phyloP scores from a whole-genome alignment of 1,284 basidiomycete genomes.

The Neolentinus lepideus region DNA sequence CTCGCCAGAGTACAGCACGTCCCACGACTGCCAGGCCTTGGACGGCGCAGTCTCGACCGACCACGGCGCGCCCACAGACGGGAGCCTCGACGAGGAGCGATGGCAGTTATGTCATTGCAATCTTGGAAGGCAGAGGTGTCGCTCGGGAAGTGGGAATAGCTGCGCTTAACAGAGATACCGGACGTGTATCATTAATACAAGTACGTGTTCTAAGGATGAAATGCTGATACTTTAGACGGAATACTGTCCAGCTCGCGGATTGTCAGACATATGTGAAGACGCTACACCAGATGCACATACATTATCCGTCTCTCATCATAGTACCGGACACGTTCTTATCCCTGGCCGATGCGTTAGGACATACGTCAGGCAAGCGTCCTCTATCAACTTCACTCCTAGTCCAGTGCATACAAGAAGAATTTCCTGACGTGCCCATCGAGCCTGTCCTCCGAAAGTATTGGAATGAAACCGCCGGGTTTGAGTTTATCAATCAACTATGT shows the following conservation, averaged over 20 bases:
- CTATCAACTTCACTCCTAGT: constrained; percentile 55
- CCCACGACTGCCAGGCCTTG: constrained; percentile 32
- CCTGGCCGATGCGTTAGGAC: constrained; percentile 35
- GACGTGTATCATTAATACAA: constrained; percentile 66
- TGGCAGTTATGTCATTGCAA: constrained; percentile 53
- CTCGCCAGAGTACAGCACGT: constrained; percentile 14
- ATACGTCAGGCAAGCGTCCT: constrained; percentile 38
- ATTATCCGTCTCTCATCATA: constrained; percentile 65
- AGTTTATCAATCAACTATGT: constrained; percentile 70
- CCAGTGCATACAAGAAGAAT: constrained; percentile 69
- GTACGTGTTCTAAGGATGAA: constrained; percentile 26
- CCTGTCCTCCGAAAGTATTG: constrained; percentile 72
- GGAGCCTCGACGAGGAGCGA: constrained; percentile 51
- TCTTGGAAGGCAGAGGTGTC: constrained; percentile 69
- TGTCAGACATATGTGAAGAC: constrained; percentile 84
- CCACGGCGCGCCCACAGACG: constrained; percentile 50
- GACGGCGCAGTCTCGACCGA: constrained; percentile 16
- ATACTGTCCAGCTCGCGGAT: constrained; percentile 59
- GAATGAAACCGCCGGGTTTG: constrained; percentile 73
- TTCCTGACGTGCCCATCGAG: constrained; percentile 57
- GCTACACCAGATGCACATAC: constrained; percentile 77
- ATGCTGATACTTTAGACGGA: not conserved
- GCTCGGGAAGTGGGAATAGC: constrained; percentile 83
- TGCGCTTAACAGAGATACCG: constrained; percentile 76
- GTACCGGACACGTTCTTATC: constrained; percentile 76